Evolutionary conservation across 2,329 filamentous ascomycete species (phyloP).

Genomic region (Aspergillus alliaceus): DNA sequence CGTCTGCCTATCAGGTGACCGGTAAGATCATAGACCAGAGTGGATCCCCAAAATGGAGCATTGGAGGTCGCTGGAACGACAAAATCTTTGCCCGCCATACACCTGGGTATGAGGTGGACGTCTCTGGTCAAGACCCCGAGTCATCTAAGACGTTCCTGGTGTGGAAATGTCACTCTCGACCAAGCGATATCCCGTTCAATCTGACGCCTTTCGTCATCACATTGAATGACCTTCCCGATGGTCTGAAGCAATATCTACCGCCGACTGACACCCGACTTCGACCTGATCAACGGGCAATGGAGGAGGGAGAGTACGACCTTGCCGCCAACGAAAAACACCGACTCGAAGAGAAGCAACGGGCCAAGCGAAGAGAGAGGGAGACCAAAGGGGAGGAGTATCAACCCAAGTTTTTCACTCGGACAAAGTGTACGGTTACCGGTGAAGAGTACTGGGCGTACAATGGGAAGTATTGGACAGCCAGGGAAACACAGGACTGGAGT

Average conservation of each 20-base stretch:
- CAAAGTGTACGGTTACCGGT: constrained; percentile 73
- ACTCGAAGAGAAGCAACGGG: constrained; percentile 87
- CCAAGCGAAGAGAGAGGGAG: constrained; percentile 71
- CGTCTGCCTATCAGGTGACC: constrained; percentile 81
- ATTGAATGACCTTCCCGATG: constrained; percentile 87
- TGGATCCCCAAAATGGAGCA: constrained; percentile 81
- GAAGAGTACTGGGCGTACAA: constrained; percentile 90
- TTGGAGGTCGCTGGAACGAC: constrained; percentile 96
- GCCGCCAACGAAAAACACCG: constrained; percentile 93
- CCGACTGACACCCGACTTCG: constrained; percentile 92
- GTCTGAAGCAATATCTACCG: constrained; percentile 72
- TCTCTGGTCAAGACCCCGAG: constrained; percentile 55
- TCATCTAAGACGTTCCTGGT: constrained; percentile 80
- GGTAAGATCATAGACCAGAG: constrained; percentile 80
- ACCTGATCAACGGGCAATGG: constrained; percentile 96
- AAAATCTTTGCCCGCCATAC: constrained; percentile 93
- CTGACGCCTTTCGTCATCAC: constrained; percentile 94
- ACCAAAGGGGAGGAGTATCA: constrained; percentile 75
- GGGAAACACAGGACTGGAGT: constrained; percentile 65
- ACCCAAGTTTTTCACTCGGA: constrained; percentile 82
- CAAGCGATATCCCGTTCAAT: constrained; percentile 89
- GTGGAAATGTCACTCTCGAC: constrained; percentile 84
- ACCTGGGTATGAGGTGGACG: constrained; percentile 75
- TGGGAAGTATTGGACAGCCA: constrained; percentile 79
- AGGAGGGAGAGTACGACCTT: constrained; percentile 94